These are phyloP conservation scores for Haberlea rhodopensis DNA, from an alignment of 257 asterid genomes.

Conservation along the genomic window DNA sequence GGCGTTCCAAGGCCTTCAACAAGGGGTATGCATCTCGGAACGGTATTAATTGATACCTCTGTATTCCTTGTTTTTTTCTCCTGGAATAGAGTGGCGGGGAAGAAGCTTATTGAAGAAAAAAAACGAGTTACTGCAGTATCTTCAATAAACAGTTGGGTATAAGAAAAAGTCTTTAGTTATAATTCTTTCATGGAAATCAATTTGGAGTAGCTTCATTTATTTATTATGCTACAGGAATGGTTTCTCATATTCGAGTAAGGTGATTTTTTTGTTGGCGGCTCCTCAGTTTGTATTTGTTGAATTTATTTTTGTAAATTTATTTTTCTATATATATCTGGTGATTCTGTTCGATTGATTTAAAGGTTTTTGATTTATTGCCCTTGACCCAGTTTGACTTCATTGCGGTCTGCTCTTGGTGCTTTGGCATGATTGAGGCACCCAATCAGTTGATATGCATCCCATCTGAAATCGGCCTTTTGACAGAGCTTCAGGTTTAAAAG, in stretches of 20 bases:
- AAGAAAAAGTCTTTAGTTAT: constrained; percentile 5
- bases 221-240: not conserved
- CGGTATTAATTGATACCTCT: not conserved
- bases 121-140: not conserved
- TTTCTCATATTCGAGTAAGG: not conserved
- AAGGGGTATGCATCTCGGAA: constrained; percentile 58
- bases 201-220: constrained; percentile 12
- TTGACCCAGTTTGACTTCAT: constrained; percentile 51
- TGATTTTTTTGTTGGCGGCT: not conserved
- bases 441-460: constrained; percentile 69
- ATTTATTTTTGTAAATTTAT: constrained; percentile 1
- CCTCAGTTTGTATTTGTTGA: not conserved
- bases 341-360: constrained; percentile 16
- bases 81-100: not conserved
- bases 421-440: constrained; percentile 68
- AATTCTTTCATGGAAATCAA: not conserved
- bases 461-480: constrained; percentile 64
- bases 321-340: constrained; percentile 22
- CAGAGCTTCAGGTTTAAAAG: constrained; percentile 69
- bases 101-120: not conserved
- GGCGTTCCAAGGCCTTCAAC: constrained; percentile 89
- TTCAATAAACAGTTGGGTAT: not conserved
- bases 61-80: not conserved
- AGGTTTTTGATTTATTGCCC: constrained; percentile 6
- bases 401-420: constrained; percentile 67